These are phyloP conservation scores for Ustilago shanxiensis DNA, from an alignment of 1,284 basidiomycete genomes.

Conservation along the genomic window DNA sequence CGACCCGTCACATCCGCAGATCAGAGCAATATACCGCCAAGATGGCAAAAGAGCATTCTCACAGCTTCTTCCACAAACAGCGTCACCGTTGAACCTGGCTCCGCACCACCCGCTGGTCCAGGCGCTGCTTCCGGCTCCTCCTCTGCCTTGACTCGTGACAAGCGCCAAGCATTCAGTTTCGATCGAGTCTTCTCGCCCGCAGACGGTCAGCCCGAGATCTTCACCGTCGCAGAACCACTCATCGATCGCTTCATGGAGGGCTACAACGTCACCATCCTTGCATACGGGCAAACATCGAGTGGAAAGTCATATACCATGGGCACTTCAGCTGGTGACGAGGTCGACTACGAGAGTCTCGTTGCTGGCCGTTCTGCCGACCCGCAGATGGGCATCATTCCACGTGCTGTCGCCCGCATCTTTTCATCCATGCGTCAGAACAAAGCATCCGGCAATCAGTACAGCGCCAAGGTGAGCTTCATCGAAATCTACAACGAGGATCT, in stretches of 20 bases:
- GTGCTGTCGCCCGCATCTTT: conserved; percentile 93
- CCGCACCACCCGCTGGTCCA: conserved; percentile 43
- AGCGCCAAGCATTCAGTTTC: conserved; percentile 85
- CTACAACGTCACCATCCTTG: conserved; percentile 96
- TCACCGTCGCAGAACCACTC: conserved; percentile 85
- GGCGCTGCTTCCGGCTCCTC: conserved; percentile 71
- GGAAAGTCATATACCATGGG: conserved; percentile 98
- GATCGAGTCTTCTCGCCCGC: conserved; percentile 90
- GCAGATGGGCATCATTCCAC: conserved; percentile 85
- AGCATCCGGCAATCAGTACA: conserved; percentile 72
- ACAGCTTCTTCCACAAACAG: conserved; percentile 72
- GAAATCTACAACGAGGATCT: conserved; percentile 93
- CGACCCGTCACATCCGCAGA: conserved; percentile 87
- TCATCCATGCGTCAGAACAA: conserved; percentile 74
- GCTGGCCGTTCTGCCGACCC: conserved; percentile 55
- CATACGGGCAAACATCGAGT: conserved; percentile 96
- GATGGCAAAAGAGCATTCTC: conserved; percentile 91
- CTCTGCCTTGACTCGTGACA: conserved; percentile 73
- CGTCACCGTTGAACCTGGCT: conserved; percentile 57
- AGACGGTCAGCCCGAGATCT: conserved; percentile 86
- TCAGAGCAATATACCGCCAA: conserved; percentile 82
- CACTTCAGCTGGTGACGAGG: conserved; percentile 56
- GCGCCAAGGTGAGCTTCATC: conserved; percentile 73
- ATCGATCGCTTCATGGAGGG: conserved; percentile 92
- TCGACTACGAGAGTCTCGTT: conserved; percentile 59